Conservation (phyloP, 768 basidiomycete species). For the Cytidiella melzeri region DNA sequence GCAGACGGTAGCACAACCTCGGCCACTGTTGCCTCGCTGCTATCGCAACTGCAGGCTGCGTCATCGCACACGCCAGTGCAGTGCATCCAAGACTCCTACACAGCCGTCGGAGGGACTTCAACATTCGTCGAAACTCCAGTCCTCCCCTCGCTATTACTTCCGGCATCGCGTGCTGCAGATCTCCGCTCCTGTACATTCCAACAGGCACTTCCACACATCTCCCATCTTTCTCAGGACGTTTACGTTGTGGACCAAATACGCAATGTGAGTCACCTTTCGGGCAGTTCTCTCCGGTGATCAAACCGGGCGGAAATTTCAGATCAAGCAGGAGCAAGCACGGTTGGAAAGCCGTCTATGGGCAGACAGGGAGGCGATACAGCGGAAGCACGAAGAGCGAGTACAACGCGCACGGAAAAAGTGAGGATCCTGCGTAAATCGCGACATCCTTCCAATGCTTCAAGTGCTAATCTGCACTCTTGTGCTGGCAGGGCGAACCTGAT, state of each 20-base stretch:
- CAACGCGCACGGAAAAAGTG: slow-evolving; percentile 64
- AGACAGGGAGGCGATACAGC: slow-evolving; percentile 55
- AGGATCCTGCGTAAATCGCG: slow-evolving; percentile 22
- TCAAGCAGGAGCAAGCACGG: slow-evolving; percentile 65
- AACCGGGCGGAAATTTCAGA: slow-evolving; percentile 31
- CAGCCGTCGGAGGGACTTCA: no score
- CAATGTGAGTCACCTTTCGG: slow-evolving; percentile 36
- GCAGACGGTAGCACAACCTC: slow-evolving; percentile 1
- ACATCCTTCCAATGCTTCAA: not conserved
- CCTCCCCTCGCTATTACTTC: slow-evolving; percentile 6
- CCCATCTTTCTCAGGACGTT: slow-evolving; percentile 49
- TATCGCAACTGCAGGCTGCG: slow-evolving; percentile 51
- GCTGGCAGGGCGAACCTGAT: slow-evolving; percentile 59
- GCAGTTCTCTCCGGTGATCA: not conserved
- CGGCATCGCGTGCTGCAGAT: slow-evolving; percentile 27
- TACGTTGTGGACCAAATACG: slow-evolving; percentile 42
- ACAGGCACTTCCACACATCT: slow-evolving; percentile 63
- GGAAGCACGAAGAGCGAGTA: slow-evolving; percentile 66
- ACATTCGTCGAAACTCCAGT: not conserved
- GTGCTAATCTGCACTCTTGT: not conserved
- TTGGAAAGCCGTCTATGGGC: slow-evolving; percentile 66
- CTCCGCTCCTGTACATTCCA: slow-evolving; percentile 53
- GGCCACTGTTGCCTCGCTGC: slow-evolving; percentile 49
- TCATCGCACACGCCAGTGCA: no score
- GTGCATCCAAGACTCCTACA: no score